A percentile compares a stretch with the other conserved stretches of the same genome.
Conservation (phyloP, 2,329 filamentous ascomycete species). For the Aspergillus hortae region DNA sequence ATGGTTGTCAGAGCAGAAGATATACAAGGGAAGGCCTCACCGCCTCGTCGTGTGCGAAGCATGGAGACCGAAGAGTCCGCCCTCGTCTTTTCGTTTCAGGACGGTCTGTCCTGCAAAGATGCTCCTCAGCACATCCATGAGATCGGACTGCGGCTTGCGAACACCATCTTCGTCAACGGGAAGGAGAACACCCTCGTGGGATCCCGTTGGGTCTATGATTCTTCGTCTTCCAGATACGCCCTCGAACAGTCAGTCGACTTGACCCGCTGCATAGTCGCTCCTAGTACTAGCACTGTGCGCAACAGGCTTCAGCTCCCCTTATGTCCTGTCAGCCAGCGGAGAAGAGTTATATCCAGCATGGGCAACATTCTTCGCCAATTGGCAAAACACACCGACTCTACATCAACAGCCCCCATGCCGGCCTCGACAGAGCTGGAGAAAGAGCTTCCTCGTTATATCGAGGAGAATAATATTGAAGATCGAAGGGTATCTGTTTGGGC, state of each 20-base stretch:
- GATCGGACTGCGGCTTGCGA: conserved; percentile 39
- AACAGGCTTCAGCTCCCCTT: conserved; percentile 30
- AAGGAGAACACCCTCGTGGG: conserved; percentile 39
- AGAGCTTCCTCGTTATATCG: conserved; percentile 38
- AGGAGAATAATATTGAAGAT: conserved; percentile 34
- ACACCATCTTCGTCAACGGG: conserved; percentile 41
- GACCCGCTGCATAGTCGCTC: conserved; percentile 28
- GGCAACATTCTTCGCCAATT: conserved; percentile 42
- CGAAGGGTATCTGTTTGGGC: conserved; percentile 42
- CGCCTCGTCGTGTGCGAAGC: conserved; percentile 25
- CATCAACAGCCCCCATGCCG: conserved; percentile 30
- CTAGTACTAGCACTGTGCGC: conserved; percentile 12
- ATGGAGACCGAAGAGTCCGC: conserved; percentile 30
- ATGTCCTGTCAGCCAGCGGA: conserved; percentile 33
- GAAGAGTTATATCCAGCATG: conserved; percentile 40
- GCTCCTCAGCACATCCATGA: conserved; percentile 20
- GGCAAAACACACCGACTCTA: conserved; percentile 27
- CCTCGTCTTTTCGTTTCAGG: conserved; percentile 27
- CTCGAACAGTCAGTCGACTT: conserved; percentile 28
- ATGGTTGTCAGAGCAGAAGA: conserved; percentile 23
- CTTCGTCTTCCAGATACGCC: conserved; percentile 16
- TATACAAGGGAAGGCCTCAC: conserved; percentile 28
- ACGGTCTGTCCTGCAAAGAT: conserved; percentile 2
- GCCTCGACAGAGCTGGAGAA: conserved; percentile 42
- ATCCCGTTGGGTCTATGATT: conserved; percentile 31